These are phyloP conservation scores for Fusarium burgessii DNA, from an alignment of 2,329 filamentous ascomycete species.

Conservation along the genomic window DNA sequence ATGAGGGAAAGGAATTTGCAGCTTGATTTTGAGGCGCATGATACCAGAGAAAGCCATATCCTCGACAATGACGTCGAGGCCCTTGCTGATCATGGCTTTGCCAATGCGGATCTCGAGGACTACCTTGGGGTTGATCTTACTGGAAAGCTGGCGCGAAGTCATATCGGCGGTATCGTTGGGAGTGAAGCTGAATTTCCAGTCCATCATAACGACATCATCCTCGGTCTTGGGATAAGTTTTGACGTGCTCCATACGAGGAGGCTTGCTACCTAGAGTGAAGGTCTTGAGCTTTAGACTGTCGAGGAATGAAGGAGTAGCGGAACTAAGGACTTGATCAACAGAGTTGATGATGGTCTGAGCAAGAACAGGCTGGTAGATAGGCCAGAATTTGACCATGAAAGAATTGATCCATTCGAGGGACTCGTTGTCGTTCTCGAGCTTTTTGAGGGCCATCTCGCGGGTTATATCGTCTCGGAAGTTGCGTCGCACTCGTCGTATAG, in stretches of 20 bases:
- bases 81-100: slow-evolving; percentile 97
- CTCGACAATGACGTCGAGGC: slow-evolving; percentile 96
- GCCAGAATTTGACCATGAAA: slow-evolving; percentile 99
- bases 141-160: slow-evolving; percentile 88
- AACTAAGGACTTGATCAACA: slow-evolving; percentile 95
- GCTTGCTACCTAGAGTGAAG: slow-evolving; percentile 94
- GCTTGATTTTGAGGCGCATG: slow-evolving; percentile 97
- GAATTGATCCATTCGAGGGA: slow-evolving; percentile 99
- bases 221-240: slow-evolving; percentile 97
- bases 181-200: slow-evolving; percentile 99
- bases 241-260: slow-evolving; percentile 95
- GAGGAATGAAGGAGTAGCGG: slow-evolving; percentile 89
- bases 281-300: slow-evolving; percentile 94
- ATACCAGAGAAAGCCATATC: slow-evolving; percentile 96
- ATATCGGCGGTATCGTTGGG: slow-evolving; percentile 94
- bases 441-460: slow-evolving; percentile 87
- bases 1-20: slow-evolving; percentile 95
- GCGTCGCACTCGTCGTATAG: slow-evolving; percentile 88
- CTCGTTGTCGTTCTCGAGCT: slow-evolving; percentile 89
- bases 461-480: slow-evolving; percentile 97
- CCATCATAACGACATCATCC: slow-evolving; percentile 97
- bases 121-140: slow-evolving; percentile 97
- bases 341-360: slow-evolving; percentile 92
- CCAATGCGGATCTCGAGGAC: slow-evolving; percentile 94
- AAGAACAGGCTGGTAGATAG: slow-evolving; percentile 95